Conservation (phyloP, 1,139 yeast species). For the Candida pseudoviswanathii region DNA sequence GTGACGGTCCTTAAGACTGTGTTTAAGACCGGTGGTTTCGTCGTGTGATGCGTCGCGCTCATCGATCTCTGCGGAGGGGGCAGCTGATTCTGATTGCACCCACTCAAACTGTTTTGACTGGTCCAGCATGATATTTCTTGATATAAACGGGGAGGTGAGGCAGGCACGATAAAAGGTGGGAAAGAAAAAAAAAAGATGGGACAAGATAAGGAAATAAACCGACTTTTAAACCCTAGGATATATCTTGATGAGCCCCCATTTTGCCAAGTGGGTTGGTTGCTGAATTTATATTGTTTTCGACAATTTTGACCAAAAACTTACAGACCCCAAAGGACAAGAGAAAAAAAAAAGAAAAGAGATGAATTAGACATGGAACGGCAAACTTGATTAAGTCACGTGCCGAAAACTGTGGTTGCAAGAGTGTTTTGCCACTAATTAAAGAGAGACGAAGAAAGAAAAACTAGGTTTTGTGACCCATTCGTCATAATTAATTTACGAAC, state of each 20-base stretch:
- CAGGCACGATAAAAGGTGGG: no score
- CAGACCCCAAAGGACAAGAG: not conserved
- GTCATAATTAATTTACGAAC: not conserved
- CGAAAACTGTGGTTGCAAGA: not conserved
- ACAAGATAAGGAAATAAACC: not conserved
- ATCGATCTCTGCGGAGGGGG: not conserved
- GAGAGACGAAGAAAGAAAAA: not conserved
- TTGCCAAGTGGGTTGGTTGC: no score
- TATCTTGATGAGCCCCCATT: no score
- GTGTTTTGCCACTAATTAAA: not conserved
- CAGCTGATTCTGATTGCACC: not conserved
- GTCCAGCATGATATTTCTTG: not conserved
- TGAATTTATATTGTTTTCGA: no score
- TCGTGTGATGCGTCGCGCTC: constrained; percentile 9
- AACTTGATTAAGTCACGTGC: not conserved
- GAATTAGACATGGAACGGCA: not conserved
- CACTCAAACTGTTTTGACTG: not conserved
- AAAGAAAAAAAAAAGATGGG: not conserved
- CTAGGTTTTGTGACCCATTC: not conserved
- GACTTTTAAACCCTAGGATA: no score
- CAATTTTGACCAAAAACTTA: no score
- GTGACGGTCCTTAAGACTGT: constrained; percentile 46
- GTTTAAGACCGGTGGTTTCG: constrained; percentile 22
- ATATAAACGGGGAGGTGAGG: not conserved
- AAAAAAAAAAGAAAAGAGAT: not conserved